Evolutionary conservation across 1,284 basidiomycete species (phyloP), one percentile per base, ranked within the genome.

Genomic region (Ceratobasidium sp.): DNA sequence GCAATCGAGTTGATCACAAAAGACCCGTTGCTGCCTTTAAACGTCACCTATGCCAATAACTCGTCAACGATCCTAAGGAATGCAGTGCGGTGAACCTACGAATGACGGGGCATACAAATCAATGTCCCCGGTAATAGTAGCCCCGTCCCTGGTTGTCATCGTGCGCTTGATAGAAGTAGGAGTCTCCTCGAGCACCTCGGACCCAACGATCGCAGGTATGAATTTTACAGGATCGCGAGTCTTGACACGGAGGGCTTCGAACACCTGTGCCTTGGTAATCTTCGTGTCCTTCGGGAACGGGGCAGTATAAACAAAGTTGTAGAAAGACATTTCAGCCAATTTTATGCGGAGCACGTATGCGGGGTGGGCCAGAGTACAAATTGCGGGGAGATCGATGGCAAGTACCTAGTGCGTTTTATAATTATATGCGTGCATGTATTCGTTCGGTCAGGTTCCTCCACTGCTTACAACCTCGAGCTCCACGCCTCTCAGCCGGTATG

Each of bases 201-300:
- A 54, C 7, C 22, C 5, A 15, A 29, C 43, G 19, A 66, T 59
- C 7, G 34, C 40, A 2, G 62, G 51, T 0, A 75, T 52, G 37
- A 75, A 75, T 37, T 25, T 61, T 9, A 19, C 19, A 4, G 68
- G 68, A 29, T 52, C 51, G 22, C 66, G 66, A 56, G 66, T 51
- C 15, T 70, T 69, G 44, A 17, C 19, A n/a, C 71, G 71, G 6
- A 65, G 56, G 0, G 61, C 71, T 25, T 74, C 71, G n/a, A 74
- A 64, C 17, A 61, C 34, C 17, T 65, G 71, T 9, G 43, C 71
- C 46, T 22, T 32, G 6, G 70, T 62, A 44, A 73, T 62, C 29
- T 73, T 74, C 15, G 61, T 32, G 9, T 17, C 59, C 61, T 74
- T 65, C 17, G 71, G 71, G 61, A 74, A 74, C 13, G 61, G 19